These are phyloP conservation scores for Colletotrichum sojae DNA, from an alignment of 2,329 filamentous ascomycete species.

Conservation along the genomic window DNA sequence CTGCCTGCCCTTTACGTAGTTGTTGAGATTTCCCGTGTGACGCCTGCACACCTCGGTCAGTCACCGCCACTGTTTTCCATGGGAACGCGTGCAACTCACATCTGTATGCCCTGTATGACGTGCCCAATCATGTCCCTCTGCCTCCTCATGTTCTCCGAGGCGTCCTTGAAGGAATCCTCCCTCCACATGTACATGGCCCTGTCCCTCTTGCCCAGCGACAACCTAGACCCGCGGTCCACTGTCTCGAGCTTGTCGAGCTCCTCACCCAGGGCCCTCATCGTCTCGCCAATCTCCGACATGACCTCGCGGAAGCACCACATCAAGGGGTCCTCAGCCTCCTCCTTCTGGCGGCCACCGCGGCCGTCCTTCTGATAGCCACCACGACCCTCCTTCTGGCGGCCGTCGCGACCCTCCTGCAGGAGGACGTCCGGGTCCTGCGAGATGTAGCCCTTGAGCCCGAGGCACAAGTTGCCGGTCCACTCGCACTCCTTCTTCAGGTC, in stretches of 20 bases:
- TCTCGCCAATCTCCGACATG: slow-evolving; percentile 4
- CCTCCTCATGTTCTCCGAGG: slow-evolving; percentile 3
- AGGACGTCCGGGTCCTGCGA: too few species aligned
- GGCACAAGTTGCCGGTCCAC: slow-evolving; percentile 9
- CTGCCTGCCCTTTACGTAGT: not conserved
- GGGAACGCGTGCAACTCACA: not conserved
- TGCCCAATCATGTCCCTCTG: slow-evolving; percentile 14
- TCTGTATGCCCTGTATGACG: not conserved
- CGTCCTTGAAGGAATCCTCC: slow-evolving; percentile 18
- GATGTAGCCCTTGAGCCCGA: not conserved
- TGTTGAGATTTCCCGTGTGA: not conserved
- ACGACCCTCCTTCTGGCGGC: too few species aligned
- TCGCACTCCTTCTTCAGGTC: slow-evolving; percentile 17
- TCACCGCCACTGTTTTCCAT: too few species aligned
- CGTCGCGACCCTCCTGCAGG: too few species aligned
- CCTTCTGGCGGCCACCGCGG: too few species aligned
- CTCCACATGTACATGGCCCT: too few species aligned
- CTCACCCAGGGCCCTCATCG: slow-evolving; percentile 5
- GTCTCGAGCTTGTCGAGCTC: slow-evolving; percentile 9
- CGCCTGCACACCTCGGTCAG: too few species aligned
- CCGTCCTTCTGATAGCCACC: too few species aligned
- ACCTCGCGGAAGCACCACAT: not conserved
- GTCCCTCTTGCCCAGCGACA: too few species aligned
- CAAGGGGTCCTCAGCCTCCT: too few species aligned
- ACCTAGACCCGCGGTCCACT: not conserved